Percentiles rank a stretch among this genome's conserved stretches.
Conservation (phyloP, 257 asterid species). For the Solanum dulcamara region DNA sequence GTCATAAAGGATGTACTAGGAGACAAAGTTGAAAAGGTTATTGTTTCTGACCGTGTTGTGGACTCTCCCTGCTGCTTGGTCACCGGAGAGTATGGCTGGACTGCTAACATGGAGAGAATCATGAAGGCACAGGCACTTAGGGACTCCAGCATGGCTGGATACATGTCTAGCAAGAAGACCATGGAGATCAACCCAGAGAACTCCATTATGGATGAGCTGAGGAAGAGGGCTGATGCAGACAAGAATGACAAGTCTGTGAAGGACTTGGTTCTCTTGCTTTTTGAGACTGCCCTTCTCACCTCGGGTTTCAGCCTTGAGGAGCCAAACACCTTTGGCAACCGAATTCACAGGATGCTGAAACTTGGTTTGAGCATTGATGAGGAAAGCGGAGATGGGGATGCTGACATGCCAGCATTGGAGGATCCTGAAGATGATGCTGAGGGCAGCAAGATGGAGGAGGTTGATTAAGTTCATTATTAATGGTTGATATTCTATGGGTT, state of each 20-base stretch:
- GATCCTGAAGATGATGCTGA: slow-evolving; percentile 45
- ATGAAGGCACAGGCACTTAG: slow-evolving; percentile 47
- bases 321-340: slow-evolving; percentile 46
- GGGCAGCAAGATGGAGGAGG: slow-evolving; percentile 68
- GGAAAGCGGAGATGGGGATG: slow-evolving; percentile 34
- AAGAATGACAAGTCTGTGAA: slow-evolving; percentile 50
- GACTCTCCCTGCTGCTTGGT: slow-evolving; percentile 57
- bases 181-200: slow-evolving; percentile 59
- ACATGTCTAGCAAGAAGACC: slow-evolving; percentile 55
- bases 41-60: slow-evolving; percentile 45
- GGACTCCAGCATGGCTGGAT: slow-evolving; percentile 51
- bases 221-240: slow-evolving; percentile 55
- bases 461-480: slow-evolving; percentile 15
- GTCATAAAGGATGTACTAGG: slow-evolving; percentile 54
- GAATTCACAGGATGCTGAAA: slow-evolving; percentile 54
- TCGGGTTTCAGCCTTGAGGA: slow-evolving; percentile 57
- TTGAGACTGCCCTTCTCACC: slow-evolving; percentile 48
- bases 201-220: slow-evolving; percentile 51
- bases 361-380: slow-evolving; percentile 55
- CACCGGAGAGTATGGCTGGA: slow-evolving; percentile 54
- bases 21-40: slow-evolving; percentile 40
- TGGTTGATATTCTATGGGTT: no score
- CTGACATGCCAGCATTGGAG: slow-evolving; percentile 42
- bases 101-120: slow-evolving; percentile 38
- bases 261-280: slow-evolving; percentile 44